Percentiles rank a stretch among this genome's conserved stretches.
Conservation (phyloP, 139 green algal species). For the Picochlorum costavermella region DNA sequence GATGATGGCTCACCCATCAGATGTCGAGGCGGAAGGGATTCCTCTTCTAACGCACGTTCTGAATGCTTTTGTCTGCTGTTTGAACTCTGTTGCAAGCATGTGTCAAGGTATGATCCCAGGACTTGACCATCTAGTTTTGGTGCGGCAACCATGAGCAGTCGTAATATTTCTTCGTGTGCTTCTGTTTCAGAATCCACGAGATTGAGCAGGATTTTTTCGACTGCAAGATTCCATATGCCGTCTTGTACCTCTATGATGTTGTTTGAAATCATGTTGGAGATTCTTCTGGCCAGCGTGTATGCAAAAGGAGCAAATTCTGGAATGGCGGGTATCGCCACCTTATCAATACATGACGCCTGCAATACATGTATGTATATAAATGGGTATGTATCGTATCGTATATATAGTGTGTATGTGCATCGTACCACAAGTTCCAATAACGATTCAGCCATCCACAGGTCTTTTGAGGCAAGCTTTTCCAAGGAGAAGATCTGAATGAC, state of each 20-base stretch:
- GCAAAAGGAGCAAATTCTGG: constrained; percentile 56
- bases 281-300: constrained; percentile 33
- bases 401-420: too few relatives aligned
- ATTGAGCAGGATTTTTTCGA: constrained; percentile 51
- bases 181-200: constrained; percentile 51
- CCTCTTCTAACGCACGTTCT: background rate
- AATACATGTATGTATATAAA: background rate
- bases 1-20: background rate
- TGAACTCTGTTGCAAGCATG: constrained; percentile 31
- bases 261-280: constrained; percentile 15
- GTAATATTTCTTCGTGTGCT: constrained; percentile 67
- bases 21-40: background rate
- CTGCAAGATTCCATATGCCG: constrained; percentile 42
- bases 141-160: constrained; percentile 50
- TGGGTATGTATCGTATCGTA: too few relatives aligned
- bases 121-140: constrained; percentile 23
- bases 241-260: background rate
- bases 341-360: constrained; percentile 2
- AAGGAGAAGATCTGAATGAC: constrained; percentile 38
- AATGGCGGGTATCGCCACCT: constrained; percentile 5
- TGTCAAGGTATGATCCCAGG: constrained; percentile 40
- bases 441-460: constrained; percentile 28
- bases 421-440: constrained; percentile 36
- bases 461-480: constrained; percentile 32
- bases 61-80: background rate